These are phyloP conservation scores for Sclerotiophoma versabilis DNA, from an alignment of 2,329 filamentous ascomycete species.

Conservation along the genomic window DNA sequence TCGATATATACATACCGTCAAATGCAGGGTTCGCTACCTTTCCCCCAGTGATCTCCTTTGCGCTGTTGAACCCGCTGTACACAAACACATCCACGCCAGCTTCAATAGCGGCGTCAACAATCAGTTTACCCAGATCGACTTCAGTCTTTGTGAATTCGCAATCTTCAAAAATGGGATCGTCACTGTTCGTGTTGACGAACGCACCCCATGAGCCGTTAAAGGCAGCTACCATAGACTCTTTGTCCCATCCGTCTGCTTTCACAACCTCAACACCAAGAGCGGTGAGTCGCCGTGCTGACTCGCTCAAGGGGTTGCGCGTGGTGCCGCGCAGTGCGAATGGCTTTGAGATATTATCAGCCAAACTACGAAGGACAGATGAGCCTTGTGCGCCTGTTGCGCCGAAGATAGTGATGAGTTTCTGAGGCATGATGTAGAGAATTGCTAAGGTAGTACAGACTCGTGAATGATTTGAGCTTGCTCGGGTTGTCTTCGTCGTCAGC, in stretches of 20 bases:
- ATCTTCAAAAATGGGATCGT: slow-evolving; percentile 25
- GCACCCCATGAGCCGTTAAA: slow-evolving; percentile 30
- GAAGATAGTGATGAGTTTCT: slow-evolving; percentile 44
- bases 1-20: slow-evolving; percentile 22
- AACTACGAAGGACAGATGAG: slow-evolving; percentile 49
- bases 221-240: slow-evolving; percentile 25
- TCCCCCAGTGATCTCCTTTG: slow-evolving; percentile 20
- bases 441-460: not conserved
- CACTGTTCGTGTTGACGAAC: slow-evolving; percentile 33
- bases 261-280: slow-evolving; percentile 20
- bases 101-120: not conserved
- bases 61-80: slow-evolving; percentile 28
- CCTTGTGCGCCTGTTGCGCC: slow-evolving; percentile 54
- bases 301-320: slow-evolving; percentile 60
- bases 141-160: slow-evolving; percentile 23
- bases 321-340: slow-evolving; percentile 62
- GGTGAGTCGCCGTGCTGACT: slow-evolving; percentile 56
- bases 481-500: too few species aligned
- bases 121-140: slow-evolving; percentile 19
- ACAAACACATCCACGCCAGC: slow-evolving; percentile 20
- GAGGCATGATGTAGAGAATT: slow-evolving; percentile 1
- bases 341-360: slow-evolving; percentile 34
- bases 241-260: slow-evolving; percentile 34
- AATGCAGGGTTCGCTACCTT: slow-evolving; percentile 25
- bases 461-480: not conserved